Conservation (phyloP, 306 rosid species). For the Clitoria ternatea region DNA sequence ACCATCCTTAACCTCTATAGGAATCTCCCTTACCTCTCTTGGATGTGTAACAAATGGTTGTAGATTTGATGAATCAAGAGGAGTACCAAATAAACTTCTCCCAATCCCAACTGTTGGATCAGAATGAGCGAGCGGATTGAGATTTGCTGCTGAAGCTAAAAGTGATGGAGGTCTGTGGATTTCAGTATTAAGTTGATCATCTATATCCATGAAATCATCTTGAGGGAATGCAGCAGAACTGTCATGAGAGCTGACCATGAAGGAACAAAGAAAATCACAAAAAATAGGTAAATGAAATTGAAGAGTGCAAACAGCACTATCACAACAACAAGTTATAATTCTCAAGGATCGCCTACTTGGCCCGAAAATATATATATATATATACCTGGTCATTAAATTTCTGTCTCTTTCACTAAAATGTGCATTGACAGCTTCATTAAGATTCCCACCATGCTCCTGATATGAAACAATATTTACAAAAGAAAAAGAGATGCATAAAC, state of each 20-base stretch:
- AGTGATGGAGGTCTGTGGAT: conserved; percentile 42
- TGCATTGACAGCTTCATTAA: conserved; percentile 82
- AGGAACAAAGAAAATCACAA: conserved; percentile 19
- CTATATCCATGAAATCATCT: conserved; percentile 83
- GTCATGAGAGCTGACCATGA: conserved; percentile 38
- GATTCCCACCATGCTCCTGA: conserved; percentile 81
- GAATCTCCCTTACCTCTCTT: conserved; percentile 79
- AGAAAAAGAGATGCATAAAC: not conserved
- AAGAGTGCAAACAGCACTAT: not conserved
- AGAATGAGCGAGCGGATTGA: conserved; percentile 51
- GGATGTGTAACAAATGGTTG: conserved; percentile 65
- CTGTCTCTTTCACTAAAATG: conserved; percentile 80
- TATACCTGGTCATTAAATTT: conserved; percentile 41
- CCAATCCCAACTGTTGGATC: conserved; percentile 39
- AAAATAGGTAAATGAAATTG: not conserved
- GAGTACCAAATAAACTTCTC: conserved; percentile 38
- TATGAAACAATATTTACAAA: conserved; percentile 24
- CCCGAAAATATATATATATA: conserved; percentile 2
- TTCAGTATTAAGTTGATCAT: conserved; percentile 44
- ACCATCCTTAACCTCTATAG: conserved; percentile 73
- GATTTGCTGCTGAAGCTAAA: conserved; percentile 38
- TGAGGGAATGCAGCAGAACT: conserved; percentile 43
- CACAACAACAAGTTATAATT: not conserved
- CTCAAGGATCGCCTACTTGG: not conserved
- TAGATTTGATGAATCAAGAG: conserved; percentile 31